phyloP scores from a whole-genome alignment of 805 yeast genomes.

The Suhomyces sp. region DNA sequence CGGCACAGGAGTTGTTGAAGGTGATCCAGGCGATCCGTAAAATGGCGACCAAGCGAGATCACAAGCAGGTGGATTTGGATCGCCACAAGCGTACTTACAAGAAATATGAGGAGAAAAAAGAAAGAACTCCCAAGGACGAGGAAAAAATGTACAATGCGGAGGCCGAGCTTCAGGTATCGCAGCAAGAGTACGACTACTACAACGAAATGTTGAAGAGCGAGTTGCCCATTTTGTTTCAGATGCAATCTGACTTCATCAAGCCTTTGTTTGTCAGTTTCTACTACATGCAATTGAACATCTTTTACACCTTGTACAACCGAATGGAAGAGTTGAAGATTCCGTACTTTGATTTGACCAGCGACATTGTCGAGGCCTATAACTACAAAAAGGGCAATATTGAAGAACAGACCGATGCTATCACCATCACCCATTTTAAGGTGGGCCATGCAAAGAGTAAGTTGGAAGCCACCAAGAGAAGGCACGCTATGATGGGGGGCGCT shows the following conservation, averaged over 20 bases:
- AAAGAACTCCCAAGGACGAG: constrained; percentile 83
- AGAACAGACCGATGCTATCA: constrained; percentile 83
- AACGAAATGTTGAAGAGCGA: constrained; percentile 92
- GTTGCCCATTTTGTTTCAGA: constrained; percentile 78
- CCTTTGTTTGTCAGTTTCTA: constrained; percentile 93
- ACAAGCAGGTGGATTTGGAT: constrained; percentile 91
- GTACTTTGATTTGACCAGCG: constrained; percentile 83
- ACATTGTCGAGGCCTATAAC: constrained; percentile 74
- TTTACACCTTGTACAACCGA: constrained; percentile 83
- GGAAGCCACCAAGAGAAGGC: constrained; percentile 78
- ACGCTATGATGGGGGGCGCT: constrained; percentile 42
- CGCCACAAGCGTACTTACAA: constrained; percentile 68
- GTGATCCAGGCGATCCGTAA: constrained; percentile 82
- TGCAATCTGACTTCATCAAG: constrained; percentile 88
- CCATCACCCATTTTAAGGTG: constrained; percentile 85
- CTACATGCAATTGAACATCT: constrained; percentile 96
- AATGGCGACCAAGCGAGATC: constrained; percentile 94
- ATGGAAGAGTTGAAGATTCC: constrained; percentile 98
- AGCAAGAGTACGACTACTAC: constrained; percentile 93
- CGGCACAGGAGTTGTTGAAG: constrained; percentile 85
- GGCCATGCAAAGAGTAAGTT: constrained; percentile 85
- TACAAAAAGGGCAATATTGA: constrained; percentile 88
- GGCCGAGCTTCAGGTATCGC: constrained; percentile 85
- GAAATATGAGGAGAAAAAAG: constrained; percentile 79
- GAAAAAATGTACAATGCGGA: constrained; percentile 86